Base-by-base conservation (phyloP, 352 stramenopile genomes). In the Globisporangium takayamanum region DNA sequence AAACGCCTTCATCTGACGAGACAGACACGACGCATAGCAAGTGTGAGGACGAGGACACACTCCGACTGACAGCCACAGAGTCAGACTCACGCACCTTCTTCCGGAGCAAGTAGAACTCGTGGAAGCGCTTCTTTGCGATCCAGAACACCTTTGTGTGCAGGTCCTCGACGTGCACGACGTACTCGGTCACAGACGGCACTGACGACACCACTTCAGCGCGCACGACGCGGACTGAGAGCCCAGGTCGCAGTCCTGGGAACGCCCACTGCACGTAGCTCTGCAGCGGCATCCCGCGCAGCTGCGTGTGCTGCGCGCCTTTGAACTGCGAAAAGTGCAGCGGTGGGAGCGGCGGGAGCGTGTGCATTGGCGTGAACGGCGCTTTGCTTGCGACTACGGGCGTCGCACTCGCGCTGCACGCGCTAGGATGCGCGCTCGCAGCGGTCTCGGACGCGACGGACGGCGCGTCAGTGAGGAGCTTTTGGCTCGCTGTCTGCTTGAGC, bases 131-230 rank as follows among this genome's bases (percentile, higher is more conserved):
- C 58, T 88, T 89, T 2, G 77, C 78, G 56, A 88, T 83, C 83
- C 83, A 93, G 50, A 93, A 89, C 18, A 93, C 83, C 58, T 85
- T 82, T 4, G 83, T 93, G 65, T 90, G 76, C 20, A 90, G 52
- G 48, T 93, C 83, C 36, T 87, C 71, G 5, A 93, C 77, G 46
- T 93, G 79, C 15, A 93, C 39, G 7, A 89, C 71, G 59, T 91
- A 93, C 54, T 93, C 75, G 5, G 77, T 87, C 30, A 85, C 77
- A 5, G 74, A 68, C 28, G 71, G 69, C 74, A 89, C 77, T 20
- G 78, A 72, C 28, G 62, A 68, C 18, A 80, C 73, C 11, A 73
- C 72, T 53, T 91, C 79, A 10, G 73, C 75, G 7, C 83, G 72
- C 47, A 93, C 76, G 10, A 93, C 72, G 10, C 83, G 76, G 22